Conservation (phyloP, 1,139 yeast species). For the Debaryomyces nepalensis region DNA sequence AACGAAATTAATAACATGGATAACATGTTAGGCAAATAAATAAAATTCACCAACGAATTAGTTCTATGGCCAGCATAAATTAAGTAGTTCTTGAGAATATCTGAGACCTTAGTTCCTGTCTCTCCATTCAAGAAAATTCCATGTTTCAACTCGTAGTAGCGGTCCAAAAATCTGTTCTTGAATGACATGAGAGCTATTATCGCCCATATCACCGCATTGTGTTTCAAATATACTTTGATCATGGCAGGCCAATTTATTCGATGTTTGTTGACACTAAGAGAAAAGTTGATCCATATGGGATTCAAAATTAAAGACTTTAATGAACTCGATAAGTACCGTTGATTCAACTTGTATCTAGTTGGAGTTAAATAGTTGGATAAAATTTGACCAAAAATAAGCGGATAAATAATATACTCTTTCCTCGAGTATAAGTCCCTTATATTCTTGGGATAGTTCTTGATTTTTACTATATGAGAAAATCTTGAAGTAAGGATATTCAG, state of each 20-base stretch:
- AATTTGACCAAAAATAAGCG: conserved; percentile 45
- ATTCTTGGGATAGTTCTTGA: not conserved
- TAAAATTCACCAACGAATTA: conserved; percentile 40
- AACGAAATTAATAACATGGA: conserved; percentile 41
- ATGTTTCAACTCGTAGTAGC: conserved; percentile 34
- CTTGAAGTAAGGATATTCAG: conserved; percentile 34
- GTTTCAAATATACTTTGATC: conserved; percentile 30
- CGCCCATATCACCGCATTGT: conserved; percentile 30
- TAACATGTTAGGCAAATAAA: conserved; percentile 43
- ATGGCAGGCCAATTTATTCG: conserved; percentile 38
- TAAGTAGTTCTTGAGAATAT: conserved; percentile 23
- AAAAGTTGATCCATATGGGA: conserved; percentile 50
- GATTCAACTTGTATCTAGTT: conserved; percentile 41
- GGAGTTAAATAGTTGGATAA: conserved; percentile 51
- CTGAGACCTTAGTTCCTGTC: not conserved
- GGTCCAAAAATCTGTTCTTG: conserved; percentile 31
- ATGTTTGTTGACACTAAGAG: conserved; percentile 33
- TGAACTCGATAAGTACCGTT: conserved; percentile 39
- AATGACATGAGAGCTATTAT: conserved; percentile 28
- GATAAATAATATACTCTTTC: conserved; percentile 41
- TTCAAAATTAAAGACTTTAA: conserved; percentile 40
- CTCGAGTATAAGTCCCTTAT: conserved; percentile 27
- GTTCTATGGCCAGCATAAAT: conserved; percentile 32
- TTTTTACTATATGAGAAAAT: conserved; percentile 20
- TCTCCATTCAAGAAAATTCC: conserved; percentile 16